Evolutionary conservation across 192 early-diverging fungal genomes (phyloP), one percentile per base, ranked within the genome.

Genomic region (Backusella morwellensis): DNA sequence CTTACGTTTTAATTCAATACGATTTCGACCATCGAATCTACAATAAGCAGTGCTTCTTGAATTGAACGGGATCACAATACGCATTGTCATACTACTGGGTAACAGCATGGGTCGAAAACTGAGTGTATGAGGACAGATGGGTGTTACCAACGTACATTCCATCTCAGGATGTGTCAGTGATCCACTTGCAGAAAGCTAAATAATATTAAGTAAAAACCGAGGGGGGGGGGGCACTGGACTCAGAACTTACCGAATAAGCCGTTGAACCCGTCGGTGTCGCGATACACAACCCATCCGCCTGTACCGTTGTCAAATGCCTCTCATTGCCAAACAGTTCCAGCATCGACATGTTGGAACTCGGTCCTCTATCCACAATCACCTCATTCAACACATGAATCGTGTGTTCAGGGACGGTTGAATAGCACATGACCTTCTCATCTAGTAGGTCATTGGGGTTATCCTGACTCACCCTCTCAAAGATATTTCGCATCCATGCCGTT

Each of bases 41-140:
- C 91, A 95, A 95, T 95, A 99, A 6, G 95, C 97, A 1, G 92
- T 94, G 66, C 87, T 88, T 19, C 97, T 86, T 12, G 91, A 91
- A 81, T 92, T 90, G 15, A 89, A 89, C 2, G 95, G 95, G 23
- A 99, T 88, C 36, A 89, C 87, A 7, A 99, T 91, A 0, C 92
- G 87, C n/a, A 99, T 79, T 9, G 95, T 93, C 88, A 96, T 92
- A 34, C 90, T 89, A 73, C 95, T 93, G 0, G 98, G 98, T 35
- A 99, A 84, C 11, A 99, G 82, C 96, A 98, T 98, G 12, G 98
- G 98, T 11, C 98, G 85, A 84, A 97, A 96, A 38, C 95, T 95
- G 29, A 98, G 87, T 14, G 94, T 95, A 80, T 97, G 96, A 4
- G 96, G 90, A 80, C 95, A 98, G 70, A 97, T 96, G 0, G 95